phyloP scores from a whole-genome alignment of 225 moss, liverwort and hornwort genomes.

The Polytrichum formosum region DNA sequence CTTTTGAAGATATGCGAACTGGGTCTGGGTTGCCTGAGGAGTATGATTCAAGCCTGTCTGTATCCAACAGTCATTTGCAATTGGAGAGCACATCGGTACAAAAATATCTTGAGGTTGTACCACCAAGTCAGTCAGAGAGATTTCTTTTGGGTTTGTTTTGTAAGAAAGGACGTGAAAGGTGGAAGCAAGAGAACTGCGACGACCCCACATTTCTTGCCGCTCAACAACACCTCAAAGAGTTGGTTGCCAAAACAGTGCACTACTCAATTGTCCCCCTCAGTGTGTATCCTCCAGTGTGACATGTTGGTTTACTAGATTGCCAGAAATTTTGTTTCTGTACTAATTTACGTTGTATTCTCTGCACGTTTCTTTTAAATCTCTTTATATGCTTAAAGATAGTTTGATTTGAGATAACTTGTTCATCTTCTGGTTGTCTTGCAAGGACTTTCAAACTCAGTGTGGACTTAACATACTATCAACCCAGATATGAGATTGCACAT shows the following conservation, averaged over 20 bases:
- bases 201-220: too few species aligned
- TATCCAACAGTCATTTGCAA: conserved; percentile 14
- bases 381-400: too few species aligned
- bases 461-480: background rate
- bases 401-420: too few species aligned
- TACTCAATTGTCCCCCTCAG: conserved; percentile 40
- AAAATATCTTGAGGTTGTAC: conserved; percentile 12
- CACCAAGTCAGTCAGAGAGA: conserved; percentile 10
- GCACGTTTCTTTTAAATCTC: too few species aligned
- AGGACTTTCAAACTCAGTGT: too few species aligned
- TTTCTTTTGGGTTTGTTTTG: conserved; percentile 2
- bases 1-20: conserved; percentile 49
- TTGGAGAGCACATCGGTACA: conserved; percentile 6
- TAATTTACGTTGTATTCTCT: too few species aligned
- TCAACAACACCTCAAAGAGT: background rate
- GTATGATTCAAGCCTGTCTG: conserved; percentile 17
- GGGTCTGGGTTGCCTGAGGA: conserved; percentile 35
- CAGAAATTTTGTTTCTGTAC: too few species aligned
- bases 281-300: conserved; percentile 37
- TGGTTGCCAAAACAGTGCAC: conserved; percentile 31
- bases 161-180: conserved; percentile 2
- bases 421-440: too few species aligned
- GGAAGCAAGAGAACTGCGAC: too few species aligned
- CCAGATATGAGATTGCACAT: conserved; percentile 79
- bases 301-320: background rate